Evolutionary conservation across 208 protist genomes (phyloP).

Genomic region (Herpetomonas samuelpessoai): DNA sequence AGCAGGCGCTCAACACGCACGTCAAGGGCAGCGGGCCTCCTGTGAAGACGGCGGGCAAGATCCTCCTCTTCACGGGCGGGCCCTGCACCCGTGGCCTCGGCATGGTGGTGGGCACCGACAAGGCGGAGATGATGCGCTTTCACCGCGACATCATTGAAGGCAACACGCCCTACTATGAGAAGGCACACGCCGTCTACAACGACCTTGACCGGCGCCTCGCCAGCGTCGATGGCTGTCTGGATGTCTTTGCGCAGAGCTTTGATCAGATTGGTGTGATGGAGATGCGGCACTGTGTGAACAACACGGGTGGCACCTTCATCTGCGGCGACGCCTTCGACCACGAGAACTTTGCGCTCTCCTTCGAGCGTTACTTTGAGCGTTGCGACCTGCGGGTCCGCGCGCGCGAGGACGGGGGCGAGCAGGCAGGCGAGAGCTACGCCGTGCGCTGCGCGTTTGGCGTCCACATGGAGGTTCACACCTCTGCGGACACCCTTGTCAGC

Average conservation of each 20-base stretch:
- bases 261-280: constrained; percentile 97
- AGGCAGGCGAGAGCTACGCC: constrained; percentile 12
- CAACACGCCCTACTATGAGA: constrained; percentile 70
- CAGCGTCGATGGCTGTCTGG: constrained; percentile 90
- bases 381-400: constrained; percentile 29
- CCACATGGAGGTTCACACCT: constrained; percentile 68
- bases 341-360: constrained; percentile 76
- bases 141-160: constrained; percentile 96
- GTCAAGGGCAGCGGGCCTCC: constrained; percentile 1
- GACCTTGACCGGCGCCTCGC: constrained; percentile 84
- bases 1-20: constrained; percentile 11
- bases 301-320: constrained; percentile 94
- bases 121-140: constrained; percentile 95
- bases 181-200: constrained; percentile 88
- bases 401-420: neutral
- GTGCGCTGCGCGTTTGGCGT: constrained; percentile 62
- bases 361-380: constrained; percentile 75
- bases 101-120: constrained; percentile 83
- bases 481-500: constrained; percentile 64
- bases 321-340: constrained; percentile 94
- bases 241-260: constrained; percentile 96
- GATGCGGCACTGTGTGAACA: constrained; percentile 90
- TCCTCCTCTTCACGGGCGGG: constrained; percentile 96
- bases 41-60: constrained; percentile 19
- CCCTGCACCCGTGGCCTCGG: constrained; percentile 95